Evolutionary conservation across 2,329 filamentous ascomycete species (phyloP).

Genomic region (Colletotrichum lindemuthianum): DNA sequence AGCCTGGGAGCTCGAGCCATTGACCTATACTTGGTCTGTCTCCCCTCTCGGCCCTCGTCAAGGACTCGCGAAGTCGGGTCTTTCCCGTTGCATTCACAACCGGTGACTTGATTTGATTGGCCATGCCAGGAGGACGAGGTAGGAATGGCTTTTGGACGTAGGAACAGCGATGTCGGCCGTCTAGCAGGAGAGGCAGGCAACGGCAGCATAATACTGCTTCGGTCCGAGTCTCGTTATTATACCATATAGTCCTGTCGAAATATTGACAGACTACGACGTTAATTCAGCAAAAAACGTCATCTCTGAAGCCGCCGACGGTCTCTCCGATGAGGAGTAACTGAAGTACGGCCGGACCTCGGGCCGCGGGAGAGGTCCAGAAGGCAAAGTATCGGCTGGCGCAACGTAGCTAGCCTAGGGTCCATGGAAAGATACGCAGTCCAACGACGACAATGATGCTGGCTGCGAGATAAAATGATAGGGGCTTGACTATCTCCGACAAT

Average conservation of each 20-base stretch:
- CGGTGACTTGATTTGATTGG: constrained; percentile 35
- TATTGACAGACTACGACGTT: neutral
- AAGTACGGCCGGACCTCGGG: constrained; percentile 12
- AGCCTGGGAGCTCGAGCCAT: constrained; percentile 46
- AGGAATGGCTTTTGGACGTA: neutral
- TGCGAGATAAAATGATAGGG: constrained; percentile 9
- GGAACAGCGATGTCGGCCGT: no score
- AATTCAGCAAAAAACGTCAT: no score
- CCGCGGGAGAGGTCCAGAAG: neutral
- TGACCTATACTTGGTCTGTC: constrained; percentile 44
- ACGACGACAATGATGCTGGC: neutral
- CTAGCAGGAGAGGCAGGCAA: no score
- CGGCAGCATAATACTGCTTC: no score
- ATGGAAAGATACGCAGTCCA: neutral
- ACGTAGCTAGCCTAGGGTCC: neutral
- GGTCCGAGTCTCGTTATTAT: no score
- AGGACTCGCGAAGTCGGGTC: constrained; percentile 41
- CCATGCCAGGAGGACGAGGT: constrained; percentile 18
- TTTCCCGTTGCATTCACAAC: constrained; percentile 44
- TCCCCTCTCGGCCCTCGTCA: constrained; percentile 42
- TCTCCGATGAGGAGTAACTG: no score
- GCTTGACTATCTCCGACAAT: constrained; percentile 43
- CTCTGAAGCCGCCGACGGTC: no score
- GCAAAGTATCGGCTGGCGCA: neutral
- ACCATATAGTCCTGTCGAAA: neutral